phyloP scores from a whole-genome alignment of 805 yeast species.

The Yarrowia sp. region DNA sequence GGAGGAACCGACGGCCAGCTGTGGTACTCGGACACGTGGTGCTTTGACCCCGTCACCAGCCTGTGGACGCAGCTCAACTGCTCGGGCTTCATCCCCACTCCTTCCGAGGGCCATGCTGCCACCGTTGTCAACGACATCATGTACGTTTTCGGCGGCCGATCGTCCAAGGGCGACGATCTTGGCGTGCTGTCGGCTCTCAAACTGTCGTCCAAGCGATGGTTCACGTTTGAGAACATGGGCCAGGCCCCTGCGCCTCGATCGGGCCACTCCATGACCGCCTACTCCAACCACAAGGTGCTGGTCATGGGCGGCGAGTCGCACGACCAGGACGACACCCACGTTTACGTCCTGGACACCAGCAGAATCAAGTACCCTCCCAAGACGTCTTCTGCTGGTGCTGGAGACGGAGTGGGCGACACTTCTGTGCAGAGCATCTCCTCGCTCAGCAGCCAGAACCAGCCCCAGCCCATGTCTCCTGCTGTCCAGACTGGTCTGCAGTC shows the following conservation, averaged over 20 bases:
- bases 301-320: slow-evolving; percentile 93
- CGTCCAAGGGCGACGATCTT: slow-evolving; percentile 70
- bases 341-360: slow-evolving; percentile 68
- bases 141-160: slow-evolving; percentile 90
- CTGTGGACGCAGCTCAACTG: slow-evolving; percentile 77
- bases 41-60: slow-evolving; percentile 71
- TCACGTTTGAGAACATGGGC: slow-evolving; percentile 62
- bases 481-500: slow-evolving; percentile 9
- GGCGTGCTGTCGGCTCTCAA: slow-evolving; percentile 77
- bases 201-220: slow-evolving; percentile 75
- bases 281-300: slow-evolving; percentile 69
- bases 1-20: slow-evolving; percentile 88
- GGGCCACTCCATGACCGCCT: slow-evolving; percentile 86
- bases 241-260: slow-evolving; percentile 81
- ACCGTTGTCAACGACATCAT: slow-evolving; percentile 77
- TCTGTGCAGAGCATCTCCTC: slow-evolving; percentile 24
- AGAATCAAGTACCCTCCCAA: slow-evolving; percentile 55
- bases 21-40: slow-evolving; percentile 78
- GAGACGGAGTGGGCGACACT: slow-evolving; percentile 16
- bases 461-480: slow-evolving; percentile 1
- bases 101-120: slow-evolving; percentile 91
- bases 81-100: slow-evolving; percentile 78
- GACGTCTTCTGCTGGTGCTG: background rate
- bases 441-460: background rate
- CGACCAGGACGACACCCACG: slow-evolving; percentile 59